Evolutionary conservation across 2,329 filamentous ascomycete species (phyloP).

Genomic region (Aphanocladium album): DNA sequence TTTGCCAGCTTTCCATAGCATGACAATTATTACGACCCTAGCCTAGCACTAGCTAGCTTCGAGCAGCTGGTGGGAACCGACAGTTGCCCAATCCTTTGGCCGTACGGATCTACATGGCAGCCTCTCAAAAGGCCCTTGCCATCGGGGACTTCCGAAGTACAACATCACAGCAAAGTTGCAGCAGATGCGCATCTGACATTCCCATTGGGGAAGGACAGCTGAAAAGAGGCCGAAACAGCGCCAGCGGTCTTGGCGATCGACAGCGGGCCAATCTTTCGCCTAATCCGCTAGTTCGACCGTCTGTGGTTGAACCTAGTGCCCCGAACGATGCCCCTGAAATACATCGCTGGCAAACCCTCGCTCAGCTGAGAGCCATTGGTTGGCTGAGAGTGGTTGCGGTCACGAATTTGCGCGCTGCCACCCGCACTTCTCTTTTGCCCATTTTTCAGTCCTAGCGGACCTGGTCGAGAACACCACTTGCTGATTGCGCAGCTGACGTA

Average conservation of each 20-base stretch:
- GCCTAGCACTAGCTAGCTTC: neutral
- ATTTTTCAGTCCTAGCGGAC: neutral
- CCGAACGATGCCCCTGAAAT: neutral
- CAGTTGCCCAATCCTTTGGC: neutral
- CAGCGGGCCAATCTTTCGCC: neutral
- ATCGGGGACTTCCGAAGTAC: neutral
- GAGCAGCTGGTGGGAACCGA: neutral
- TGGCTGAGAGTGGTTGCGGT: neutral
- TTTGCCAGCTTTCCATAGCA: neutral
- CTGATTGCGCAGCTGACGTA: neutral
- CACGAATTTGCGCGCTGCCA: neutral
- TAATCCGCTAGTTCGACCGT: neutral
- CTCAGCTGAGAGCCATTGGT: neutral
- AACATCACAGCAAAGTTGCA: neutral
- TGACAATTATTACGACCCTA: neutral
- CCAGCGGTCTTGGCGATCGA: conserved; percentile 3
- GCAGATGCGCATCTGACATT: neutral
- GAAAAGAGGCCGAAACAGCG: neutral
- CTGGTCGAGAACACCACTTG: neutral
- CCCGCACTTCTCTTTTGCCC: neutral
- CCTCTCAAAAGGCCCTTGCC: neutral
- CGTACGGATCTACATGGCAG: neutral
- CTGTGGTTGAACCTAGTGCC: neutral
- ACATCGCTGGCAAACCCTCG: neutral
- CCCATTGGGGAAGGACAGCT: neutral